Conservation (phyloP, 805 yeast species). For the Blastobotrys terrestris region DNA sequence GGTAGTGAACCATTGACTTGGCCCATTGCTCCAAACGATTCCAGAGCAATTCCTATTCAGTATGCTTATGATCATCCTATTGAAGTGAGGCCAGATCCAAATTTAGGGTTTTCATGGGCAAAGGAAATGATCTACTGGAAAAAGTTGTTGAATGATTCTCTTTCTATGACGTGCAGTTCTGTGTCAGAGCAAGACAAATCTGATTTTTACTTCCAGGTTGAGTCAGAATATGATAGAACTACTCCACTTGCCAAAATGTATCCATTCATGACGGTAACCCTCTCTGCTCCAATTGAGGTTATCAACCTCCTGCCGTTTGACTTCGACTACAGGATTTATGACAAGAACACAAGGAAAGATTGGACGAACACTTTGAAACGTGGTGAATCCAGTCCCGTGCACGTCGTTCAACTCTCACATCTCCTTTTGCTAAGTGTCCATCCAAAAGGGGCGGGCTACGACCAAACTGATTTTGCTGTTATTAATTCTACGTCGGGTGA, state of each 20-base stretch:
- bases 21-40: conserved; percentile 47
- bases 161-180: conserved; percentile 56
- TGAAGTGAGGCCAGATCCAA: conserved; percentile 55
- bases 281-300: conserved; percentile 81
- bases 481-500: conserved; percentile 41
- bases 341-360: conserved; percentile 61
- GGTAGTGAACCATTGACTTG: conserved; percentile 26
- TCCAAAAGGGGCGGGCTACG: conserved; percentile 48
- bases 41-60: conserved; percentile 69
- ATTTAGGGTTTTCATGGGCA: conserved; percentile 64
- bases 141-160: conserved; percentile 42
- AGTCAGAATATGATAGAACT: conserved; percentile 53
- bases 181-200: conserved; percentile 28
- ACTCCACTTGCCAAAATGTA: conserved; percentile 70
- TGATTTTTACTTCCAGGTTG: conserved; percentile 64
- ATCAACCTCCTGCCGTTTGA: conserved; percentile 84
- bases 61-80: conserved; percentile 54
- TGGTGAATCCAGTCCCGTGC: conserved; percentile 68
- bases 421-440: conserved; percentile 64
- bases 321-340: conserved; percentile 65
- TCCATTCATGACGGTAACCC: conserved; percentile 72
- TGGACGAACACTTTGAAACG: conserved; percentile 56
- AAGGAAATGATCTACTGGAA: conserved; percentile 59
- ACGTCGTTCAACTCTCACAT: conserved; percentile 69
- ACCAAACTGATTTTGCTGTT: conserved; percentile 66